phyloP scores from a whole-genome alignment of 2,329 filamentous ascomycete genomes.

The Aspergillus quadrilineatus region DNA sequence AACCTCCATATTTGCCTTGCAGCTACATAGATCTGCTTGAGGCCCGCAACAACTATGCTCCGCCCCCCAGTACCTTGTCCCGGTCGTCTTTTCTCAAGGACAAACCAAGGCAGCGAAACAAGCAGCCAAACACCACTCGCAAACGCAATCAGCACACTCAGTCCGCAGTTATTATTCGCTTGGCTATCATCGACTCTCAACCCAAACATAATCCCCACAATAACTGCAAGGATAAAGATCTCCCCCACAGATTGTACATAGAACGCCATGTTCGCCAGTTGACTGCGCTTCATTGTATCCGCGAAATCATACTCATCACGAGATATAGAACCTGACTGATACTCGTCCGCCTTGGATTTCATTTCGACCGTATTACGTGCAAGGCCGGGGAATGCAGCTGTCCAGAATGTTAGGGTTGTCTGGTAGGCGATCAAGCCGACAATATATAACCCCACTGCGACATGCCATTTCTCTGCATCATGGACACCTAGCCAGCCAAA shows the following conservation, averaged over 20 bases:
- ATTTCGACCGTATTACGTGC: constrained; percentile 55
- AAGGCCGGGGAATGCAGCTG: constrained; percentile 61
- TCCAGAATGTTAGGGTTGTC: constrained; percentile 68
- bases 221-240: constrained; percentile 62
- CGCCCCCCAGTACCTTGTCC: constrained; percentile 54
- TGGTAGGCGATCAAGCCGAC: constrained; percentile 67
- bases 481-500: constrained; percentile 69
- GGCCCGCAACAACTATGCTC: constrained; percentile 55
- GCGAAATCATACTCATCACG: constrained; percentile 60
- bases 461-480: constrained; percentile 58
- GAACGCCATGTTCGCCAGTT: constrained; percentile 63
- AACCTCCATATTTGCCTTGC: constrained; percentile 61
- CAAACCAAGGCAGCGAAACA: constrained; percentile 66
- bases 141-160: constrained; percentile 65
- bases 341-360: constrained; percentile 51
- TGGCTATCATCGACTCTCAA: constrained; percentile 59
- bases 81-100: constrained; percentile 63
- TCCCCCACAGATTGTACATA: constrained; percentile 64
- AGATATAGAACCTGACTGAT: constrained; percentile 53
- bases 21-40: constrained; percentile 63
- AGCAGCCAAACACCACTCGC: constrained; percentile 64
- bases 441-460: constrained; percentile 63
- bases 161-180: constrained; percentile 65
- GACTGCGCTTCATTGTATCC: constrained; percentile 63
- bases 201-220: constrained; percentile 64